Base-by-base conservation (phyloP, 179 eudicot species). In the Heliamphora pulchella region DNA sequence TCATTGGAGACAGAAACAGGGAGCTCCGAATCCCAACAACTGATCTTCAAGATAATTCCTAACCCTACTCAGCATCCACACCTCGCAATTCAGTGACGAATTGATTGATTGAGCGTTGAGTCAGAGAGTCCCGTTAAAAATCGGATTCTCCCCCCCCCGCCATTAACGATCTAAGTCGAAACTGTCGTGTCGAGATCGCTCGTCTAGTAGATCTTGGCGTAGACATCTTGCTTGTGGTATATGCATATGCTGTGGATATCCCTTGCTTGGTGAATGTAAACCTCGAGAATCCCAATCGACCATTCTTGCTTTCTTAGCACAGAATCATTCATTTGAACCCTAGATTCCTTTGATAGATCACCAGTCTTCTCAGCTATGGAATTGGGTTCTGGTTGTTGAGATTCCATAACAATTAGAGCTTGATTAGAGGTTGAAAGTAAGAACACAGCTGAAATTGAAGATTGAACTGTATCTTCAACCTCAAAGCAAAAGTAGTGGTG, bases 61-160 rank as follows among this genome's bases (percentile, higher is more conserved):
- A 70, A 96, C 98, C 81, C 99, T 86, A 81, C 99, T 96, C 75
- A 96, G 88, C 99, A 96, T 96, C 96, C 93, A 96, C 67, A 96
- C 80, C 86, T 94, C 99, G 70, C 99, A 96, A 83, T 96, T 96
- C 58, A 96, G 87, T 41, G 96, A 94, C 14, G 89, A 79, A 39
- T 91, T 91, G 0, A 88, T 71, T 3, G 88, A 90, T 46, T 83
- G 87, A 41, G 94, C 92, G 74, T 86, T 82, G 41, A 96, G 84
- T 15, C 69, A 83, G 44, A 96, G 84, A 65, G 75, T 90, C 72
- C 94, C 89, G 44, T 96, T 90, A 77, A 96, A 92, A 77, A 94
- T 89, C 1, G 99, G 98, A 55, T 92, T 96, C 79, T 83, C 76
- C 18, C 99, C 31, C 31, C 99, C 72, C 99, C 99, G 4, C 98